Base-by-base conservation (phyloP, 2,329 filamentous ascomycete species). In the Biscogniauxia sp. region DNA sequence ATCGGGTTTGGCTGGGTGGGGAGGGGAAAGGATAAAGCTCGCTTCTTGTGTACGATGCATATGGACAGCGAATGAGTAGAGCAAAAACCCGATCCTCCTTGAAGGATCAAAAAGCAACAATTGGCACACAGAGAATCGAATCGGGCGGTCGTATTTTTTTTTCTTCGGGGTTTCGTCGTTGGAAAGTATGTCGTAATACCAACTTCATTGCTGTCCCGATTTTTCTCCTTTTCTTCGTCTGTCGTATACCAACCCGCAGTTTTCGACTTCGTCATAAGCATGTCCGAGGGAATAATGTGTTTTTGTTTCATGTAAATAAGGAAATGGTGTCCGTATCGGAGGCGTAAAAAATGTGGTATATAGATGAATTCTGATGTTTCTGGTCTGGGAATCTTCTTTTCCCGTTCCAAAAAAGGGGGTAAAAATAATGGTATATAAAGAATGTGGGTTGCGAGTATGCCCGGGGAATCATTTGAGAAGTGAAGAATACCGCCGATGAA, bases 401-500 rank as follows among this genome's bases (percentile, higher is more conserved):
- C 28, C 28, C 28, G 28, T 32, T 32, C 28, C 28, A 32, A 32
- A 32, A 28, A 32, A 45, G 37, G 17, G 4, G 37, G 37, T 45
- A n/a, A 45, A 45, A 45, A 45, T 32, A 45, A n/a, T 45, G 37
- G 37, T 45, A 45, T 45, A 45, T 45, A 45, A 45, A 45, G 37
- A 45, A 45, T 45, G 37, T 45, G 37, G 37, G 37, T 45, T 45
- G 37, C 37, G 2, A 2, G 37, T 45, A 45, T 9, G 37, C 37
- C 37, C 37, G 37, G 37, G 37, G 37, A 45, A 45, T 45, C 37
- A 45, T 17, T 45, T 17, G 15, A 17, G 37, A 45, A 45, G 60
- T 54, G 32, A 60, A 59, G 51, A 55, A 62, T 66, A 53, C 51
- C 60, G 58, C 61, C 54, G 58, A 49, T 25, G 60, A 58, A 56